These are phyloP conservation scores for Ramularia endophylla DNA, from an alignment of 2,329 filamentous ascomycete genomes.

Conservation along the genomic window DNA sequence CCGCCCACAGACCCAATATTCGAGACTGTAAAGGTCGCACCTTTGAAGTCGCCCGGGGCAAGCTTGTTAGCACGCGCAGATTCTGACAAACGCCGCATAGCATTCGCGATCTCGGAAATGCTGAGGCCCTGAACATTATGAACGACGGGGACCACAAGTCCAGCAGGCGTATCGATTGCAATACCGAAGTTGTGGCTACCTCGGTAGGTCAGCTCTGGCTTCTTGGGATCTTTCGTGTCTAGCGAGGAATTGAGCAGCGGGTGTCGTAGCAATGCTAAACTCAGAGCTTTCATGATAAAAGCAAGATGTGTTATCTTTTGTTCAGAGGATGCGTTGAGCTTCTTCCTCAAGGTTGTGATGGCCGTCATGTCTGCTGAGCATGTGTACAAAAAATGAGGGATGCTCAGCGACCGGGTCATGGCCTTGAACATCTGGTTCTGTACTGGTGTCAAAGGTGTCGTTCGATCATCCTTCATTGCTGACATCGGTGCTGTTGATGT, in stretches of 20 bases:
- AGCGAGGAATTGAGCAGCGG: conserved; percentile 85
- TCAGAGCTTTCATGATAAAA: conserved; percentile 94
- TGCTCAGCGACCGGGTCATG: conserved; percentile 86
- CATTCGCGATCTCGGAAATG: conserved; percentile 69
- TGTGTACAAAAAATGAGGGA: conserved; percentile 93
- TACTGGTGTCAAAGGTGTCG: conserved; percentile 64
- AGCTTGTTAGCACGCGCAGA: conserved; percentile 73
- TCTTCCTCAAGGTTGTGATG: conserved; percentile 65
- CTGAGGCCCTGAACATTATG: conserved; percentile 73
- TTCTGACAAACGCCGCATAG: conserved; percentile 66
- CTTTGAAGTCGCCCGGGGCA: conserved; percentile 65
- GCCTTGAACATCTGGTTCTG: conserved; percentile 95
- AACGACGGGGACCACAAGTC: conserved; percentile 87
- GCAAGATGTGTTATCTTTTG: conserved; percentile 81
- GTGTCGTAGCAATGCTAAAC: conserved; percentile 71
- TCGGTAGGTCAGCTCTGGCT: conserved; percentile 71
- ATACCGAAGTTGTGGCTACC: conserved; percentile 90
- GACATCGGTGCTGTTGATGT: conserved; percentile 30
- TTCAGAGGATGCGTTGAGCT: conserved; percentile 59
- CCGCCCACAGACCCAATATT: conserved; percentile 96
- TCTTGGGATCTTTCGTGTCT: conserved; percentile 56
- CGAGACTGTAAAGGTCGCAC: conserved; percentile 90
- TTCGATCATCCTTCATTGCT: conserved; percentile 53
- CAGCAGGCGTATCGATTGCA: conserved; percentile 86
- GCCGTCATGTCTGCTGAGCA: conserved; percentile 80